A percentile compares a stretch with the other conserved stretches of the same genome.
phyloP scores from a whole-genome alignment of 306 rosid genomes.

The Hylodesmum podocarpum region DNA sequence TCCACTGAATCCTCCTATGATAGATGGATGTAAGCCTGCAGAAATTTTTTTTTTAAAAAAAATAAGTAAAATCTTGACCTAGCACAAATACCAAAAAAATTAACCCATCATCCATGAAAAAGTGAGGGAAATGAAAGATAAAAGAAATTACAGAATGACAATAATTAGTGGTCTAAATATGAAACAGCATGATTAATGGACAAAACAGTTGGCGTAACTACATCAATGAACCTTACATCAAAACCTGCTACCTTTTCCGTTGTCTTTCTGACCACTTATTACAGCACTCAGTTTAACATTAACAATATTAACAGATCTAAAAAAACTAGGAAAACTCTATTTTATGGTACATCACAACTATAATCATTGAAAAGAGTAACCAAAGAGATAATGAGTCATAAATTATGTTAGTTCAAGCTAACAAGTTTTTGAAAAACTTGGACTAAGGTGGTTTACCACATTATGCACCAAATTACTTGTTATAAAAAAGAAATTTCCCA shows the following conservation, averaged over 20 bases:
- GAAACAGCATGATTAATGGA: not conserved
- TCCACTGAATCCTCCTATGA: slow-evolving; percentile 91
- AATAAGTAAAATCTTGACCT: not conserved
- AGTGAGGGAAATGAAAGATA: not conserved
- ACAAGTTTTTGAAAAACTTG: not conserved
- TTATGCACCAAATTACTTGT: not conserved
- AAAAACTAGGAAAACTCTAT: not conserved
- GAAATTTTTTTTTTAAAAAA: slow-evolving; percentile 11
- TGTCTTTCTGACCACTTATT: not conserved
- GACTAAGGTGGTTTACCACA: not conserved
- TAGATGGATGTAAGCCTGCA: slow-evolving; percentile 81
- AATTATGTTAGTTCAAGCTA: not conserved
- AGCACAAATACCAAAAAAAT: not conserved
- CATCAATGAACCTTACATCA: not conserved
- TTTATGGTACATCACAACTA: not conserved
- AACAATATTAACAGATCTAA: not conserved
- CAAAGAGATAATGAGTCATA: not conserved
- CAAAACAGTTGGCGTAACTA: not conserved
- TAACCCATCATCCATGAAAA: not conserved
- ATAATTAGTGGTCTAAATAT: slow-evolving; percentile 1
- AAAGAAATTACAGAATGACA: not conserved
- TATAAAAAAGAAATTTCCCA: slow-evolving; percentile 1
- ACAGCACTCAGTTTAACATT: slow-evolving; percentile 17
- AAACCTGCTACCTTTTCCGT: slow-evolving; percentile 3
- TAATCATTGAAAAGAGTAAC: not conserved